Evolutionary conservation across 352 stramenopile genomes (phyloP).

Genomic region (Globisporangium uncinulatum): DNA sequence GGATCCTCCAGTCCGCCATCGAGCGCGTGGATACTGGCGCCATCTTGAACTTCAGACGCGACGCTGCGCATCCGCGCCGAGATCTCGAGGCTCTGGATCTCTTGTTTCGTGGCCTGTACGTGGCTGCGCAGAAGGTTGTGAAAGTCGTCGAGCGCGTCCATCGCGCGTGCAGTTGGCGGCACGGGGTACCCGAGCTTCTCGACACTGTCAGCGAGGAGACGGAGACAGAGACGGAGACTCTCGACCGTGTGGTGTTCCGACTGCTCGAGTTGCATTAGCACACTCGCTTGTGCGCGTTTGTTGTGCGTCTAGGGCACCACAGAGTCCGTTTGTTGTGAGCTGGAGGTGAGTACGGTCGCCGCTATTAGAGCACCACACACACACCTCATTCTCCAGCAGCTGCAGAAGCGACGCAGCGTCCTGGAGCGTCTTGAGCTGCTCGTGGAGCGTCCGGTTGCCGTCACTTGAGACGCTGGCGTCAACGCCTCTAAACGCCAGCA

Average conservation of each 20-base stretch:
- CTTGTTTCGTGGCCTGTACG: constrained; percentile 43
- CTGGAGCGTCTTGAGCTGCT: constrained; percentile 22
- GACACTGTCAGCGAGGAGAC: constrained; percentile 33
- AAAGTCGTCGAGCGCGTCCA: constrained; percentile 57
- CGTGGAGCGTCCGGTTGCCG: constrained; percentile 2
- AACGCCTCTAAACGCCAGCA: constrained; percentile 1
- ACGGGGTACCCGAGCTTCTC: constrained; percentile 46
- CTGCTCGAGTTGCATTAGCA: constrained; percentile 27
- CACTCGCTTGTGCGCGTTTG: constrained; percentile 23
- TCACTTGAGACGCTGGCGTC: neutral
- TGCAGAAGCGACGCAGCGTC: constrained; percentile 34
- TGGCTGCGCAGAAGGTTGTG: constrained; percentile 43
- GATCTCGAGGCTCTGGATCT: constrained; percentile 70
- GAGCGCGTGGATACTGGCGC: constrained; percentile 5
- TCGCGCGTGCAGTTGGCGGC: constrained; percentile 24
- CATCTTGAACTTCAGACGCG: constrained; percentile 26
- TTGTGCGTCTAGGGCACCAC: constrained; percentile 20
- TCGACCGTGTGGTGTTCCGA: constrained; percentile 28
- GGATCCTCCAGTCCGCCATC: constrained; percentile 8
- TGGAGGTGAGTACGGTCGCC: neutral
- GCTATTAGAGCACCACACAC: neutral
- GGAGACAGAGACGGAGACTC: constrained; percentile 37
- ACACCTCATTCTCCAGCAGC: constrained; percentile 31
- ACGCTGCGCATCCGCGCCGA: constrained; percentile 51
- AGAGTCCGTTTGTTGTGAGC: neutral